Evolutionary conservation across 2,329 filamentous ascomycete species (phyloP), one percentile per base, ranked within the genome.

Genomic region (Cladosporium sp.): DNA sequence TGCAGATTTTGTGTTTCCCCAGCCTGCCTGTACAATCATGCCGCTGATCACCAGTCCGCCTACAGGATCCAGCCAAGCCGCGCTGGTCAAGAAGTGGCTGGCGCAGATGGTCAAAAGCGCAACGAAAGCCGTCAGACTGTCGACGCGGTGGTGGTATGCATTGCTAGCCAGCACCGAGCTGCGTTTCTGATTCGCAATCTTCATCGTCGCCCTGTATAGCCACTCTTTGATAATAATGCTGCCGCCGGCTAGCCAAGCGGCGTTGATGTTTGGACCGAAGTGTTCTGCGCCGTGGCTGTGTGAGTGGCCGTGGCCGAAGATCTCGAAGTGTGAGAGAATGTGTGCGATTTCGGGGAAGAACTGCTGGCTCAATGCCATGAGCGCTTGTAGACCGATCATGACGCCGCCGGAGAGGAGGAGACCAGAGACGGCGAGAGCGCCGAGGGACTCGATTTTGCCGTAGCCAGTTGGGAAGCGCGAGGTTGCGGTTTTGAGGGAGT

Each of bases 191-290:
- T 86, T 86, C 47, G 94, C 94, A 61, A 99, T 86, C 78, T 97
- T 97, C 88, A 97, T 85, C 94, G 93, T 99, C 64, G 93, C 91
- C 79, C 89, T 88, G 72, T 97, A 99, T 25, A 99, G 80, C 90
- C 92, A 99, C 75, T 99, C 94, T 76, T 99, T 99, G 68, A 97
- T 80, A 25, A 91, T 75, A 59, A 99, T 94, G 1, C 91, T 96
- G 19, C 90, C 93, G 40, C 85, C 88, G 37, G 94, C 93, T 60
- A 99, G 78, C 94, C 94, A 99, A 7, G 90, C 93, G 20, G 94
- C 94, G 73, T 97, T 92, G 65, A 99, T 83, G 73, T 90, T 96
- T 0, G 94, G 94, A 1, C 86, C 84, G 37, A 58, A 43, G 20
- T 60, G 49, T 12, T 82, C 82, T 19, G 59, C 62, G n/a, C 74